These are phyloP conservation scores for Nidula microcarpa DNA, from an alignment of 768 basidiomycete genomes.

Conservation along the genomic window DNA sequence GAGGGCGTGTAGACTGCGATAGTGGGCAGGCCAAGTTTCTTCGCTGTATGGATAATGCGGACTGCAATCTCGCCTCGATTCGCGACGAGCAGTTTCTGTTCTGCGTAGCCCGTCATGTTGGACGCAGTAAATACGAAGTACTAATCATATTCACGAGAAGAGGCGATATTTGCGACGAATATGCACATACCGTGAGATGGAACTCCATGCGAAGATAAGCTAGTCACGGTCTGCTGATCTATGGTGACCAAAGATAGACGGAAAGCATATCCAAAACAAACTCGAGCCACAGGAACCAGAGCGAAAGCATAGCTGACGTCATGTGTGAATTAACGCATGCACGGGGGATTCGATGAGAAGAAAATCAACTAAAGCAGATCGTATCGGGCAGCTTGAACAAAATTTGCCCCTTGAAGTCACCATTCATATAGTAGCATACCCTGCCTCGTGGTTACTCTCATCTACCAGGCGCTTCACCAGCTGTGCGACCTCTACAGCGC, in stretches of 20 bases:
- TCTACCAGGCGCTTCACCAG: constrained; percentile 56
- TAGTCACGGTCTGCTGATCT: neutral
- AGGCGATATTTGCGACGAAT: neutral
- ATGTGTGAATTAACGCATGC: neutral
- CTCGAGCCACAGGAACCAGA: neutral
- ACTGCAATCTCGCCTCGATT: constrained; percentile 75
- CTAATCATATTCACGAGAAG: too few relatives aligned
- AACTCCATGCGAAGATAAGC: neutral
- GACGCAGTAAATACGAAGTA: neutral
- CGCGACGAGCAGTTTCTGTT: constrained; percentile 59
- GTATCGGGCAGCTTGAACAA: too few relatives aligned
- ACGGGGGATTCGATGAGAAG: too few relatives aligned
- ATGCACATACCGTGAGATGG: neutral
- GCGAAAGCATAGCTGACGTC: neutral
- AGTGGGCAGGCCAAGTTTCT: constrained; percentile 45
- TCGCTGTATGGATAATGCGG: constrained; percentile 57
- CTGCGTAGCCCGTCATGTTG: constrained; percentile 8
- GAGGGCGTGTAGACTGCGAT: constrained; percentile 58
- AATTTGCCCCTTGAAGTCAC: too few relatives aligned
- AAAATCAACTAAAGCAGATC: too few relatives aligned
- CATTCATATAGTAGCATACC: constrained; percentile 9
- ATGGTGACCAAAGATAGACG: neutral
- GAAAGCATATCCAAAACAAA: neutral
- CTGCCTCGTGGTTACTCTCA: constrained; percentile 38
- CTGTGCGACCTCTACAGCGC: constrained; percentile 47